Percentiles rank a stretch among this genome's conserved stretches.
phyloP scores from a whole-genome alignment of 1,139 yeast species.

The Protomyces inouyei region DNA sequence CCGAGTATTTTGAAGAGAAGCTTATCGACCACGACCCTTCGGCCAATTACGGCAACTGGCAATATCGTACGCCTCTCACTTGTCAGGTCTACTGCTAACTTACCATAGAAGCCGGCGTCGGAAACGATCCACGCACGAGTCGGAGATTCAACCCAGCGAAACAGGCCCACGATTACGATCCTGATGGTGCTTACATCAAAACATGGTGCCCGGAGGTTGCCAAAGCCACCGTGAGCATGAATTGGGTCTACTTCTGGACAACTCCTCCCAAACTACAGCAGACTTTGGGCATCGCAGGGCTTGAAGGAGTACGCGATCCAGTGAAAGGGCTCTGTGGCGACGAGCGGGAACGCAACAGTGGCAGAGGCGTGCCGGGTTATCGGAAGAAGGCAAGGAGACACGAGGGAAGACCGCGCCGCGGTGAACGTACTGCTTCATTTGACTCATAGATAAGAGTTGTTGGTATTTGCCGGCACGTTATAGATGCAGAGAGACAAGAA shows the following conservation, averaged over 20 bases:
- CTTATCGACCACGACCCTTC: constrained; percentile 53
- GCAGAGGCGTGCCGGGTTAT: constrained; percentile 11
- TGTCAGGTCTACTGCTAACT: background rate
- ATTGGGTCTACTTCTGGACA: constrained; percentile 21
- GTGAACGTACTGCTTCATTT: background rate
- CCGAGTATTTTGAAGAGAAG: constrained; percentile 48
- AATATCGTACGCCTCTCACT: constrained; percentile 25
- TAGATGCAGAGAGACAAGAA: too few relatives aligned
- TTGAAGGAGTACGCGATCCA: constrained; percentile 12
- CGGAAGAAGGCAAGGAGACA: constrained; percentile 10
- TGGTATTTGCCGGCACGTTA: too few relatives aligned
- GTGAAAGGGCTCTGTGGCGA: constrained; percentile 22
- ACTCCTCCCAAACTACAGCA: constrained; percentile 5
- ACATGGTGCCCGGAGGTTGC: constrained; percentile 51
- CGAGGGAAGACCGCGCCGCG: constrained; percentile 17
- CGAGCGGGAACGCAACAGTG: constrained; percentile 14
- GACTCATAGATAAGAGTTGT: too few relatives aligned
- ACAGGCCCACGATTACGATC: constrained; percentile 50
- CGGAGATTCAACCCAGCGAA: constrained; percentile 52
- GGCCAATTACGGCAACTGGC: constrained; percentile 58
- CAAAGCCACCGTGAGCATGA: constrained; percentile 34
- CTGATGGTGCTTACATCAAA: constrained; percentile 46
- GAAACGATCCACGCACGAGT: constrained; percentile 48
- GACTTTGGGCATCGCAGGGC: background rate
- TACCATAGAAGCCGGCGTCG: constrained; percentile 37